Base-by-base conservation (phyloP, 495 filamentous ascomycete species). In the Clohesyomyces aquaticus region DNA sequence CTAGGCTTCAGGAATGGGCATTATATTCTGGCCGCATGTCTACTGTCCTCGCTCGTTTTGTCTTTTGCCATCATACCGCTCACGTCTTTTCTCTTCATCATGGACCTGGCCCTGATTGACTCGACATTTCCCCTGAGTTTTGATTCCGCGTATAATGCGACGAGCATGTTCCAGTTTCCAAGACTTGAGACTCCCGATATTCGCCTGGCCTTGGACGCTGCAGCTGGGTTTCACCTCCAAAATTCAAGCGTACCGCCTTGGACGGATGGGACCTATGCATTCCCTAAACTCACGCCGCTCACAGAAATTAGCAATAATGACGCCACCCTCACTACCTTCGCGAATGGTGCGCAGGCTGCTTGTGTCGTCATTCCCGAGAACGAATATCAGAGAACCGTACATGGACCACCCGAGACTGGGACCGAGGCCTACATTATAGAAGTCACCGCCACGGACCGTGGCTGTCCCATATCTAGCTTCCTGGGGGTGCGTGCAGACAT, bases 11-110 rank as follows among this genome's bases (percentile, higher is more conserved):
- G 32, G 32, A 38, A 38, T 38, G 22, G 22, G 25, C 49, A 52
- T 18, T 52, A 23, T 23, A 3, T 52, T 11, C 23, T 26, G 49
- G 22, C 49, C 8, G 49, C 49, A 4, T 52, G 19, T 18, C 22
- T 52, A 22, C 49, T 52, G 10, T 23, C 49, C 18, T 52, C 49
- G 18, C 49, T 52, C 4, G 49, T 52, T 4, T 18, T 52, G 14
- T 52, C 49, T 4, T 52, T 52, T 18, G 49, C 12, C 19, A 52
- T 52, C 4, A 18, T 52, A 25, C 49, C 49, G 18, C 49, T 52
- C 4, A 52, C 49, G 23, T 52, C 49, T 3, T 52, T 52, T 22
- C 25, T 52, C 19, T 52, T 52, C 22, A 52, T 8, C 4, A 52
- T 52, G 49, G 49, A 52, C 27, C 10, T 22, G 4, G 3, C 49